These are phyloP conservation scores for Mycena rosella DNA, from an alignment of 768 basidiomycete species.

Conservation along the genomic window DNA sequence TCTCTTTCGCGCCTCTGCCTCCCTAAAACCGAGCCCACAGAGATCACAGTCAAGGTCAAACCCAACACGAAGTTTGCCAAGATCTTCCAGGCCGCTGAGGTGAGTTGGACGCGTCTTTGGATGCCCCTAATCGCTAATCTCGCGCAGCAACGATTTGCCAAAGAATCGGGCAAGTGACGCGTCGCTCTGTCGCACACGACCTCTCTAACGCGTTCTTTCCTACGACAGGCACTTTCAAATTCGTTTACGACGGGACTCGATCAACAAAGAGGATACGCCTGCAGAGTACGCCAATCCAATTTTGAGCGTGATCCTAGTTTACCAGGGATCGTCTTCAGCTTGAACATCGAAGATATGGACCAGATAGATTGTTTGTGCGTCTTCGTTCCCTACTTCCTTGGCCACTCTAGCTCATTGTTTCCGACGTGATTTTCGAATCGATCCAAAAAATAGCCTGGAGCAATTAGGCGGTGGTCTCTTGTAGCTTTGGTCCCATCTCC, in stretches of 20 bases:
- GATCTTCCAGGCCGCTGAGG: conserved; percentile 77
- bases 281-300: conserved; percentile 58
- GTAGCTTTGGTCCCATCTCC: background rate
- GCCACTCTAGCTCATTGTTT: background rate
- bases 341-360: conserved; percentile 73
- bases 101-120: conserved; percentile 45
- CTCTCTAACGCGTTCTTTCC: conserved; percentile 7
- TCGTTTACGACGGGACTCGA: conserved; percentile 67
- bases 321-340: conserved; percentile 46
- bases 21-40: conserved; percentile 47
- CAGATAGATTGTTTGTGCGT: conserved; percentile 59
- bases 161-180: conserved; percentile 61
- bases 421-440: background rate
- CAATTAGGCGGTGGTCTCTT: conserved; percentile 25
- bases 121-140: background rate
- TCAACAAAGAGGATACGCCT: conserved; percentile 65
- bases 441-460: conserved; percentile 25
- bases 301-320: background rate
- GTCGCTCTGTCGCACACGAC: conserved; percentile 8
- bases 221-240: conserved; percentile 70
- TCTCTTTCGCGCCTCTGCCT: background rate
- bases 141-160: conserved; percentile 64
- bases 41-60: conserved; percentile 77
- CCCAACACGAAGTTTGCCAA: conserved; percentile 72
- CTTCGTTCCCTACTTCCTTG: background rate